Evolutionary conservation across 164 flowering plant genomes (phyloP).

Genomic region (Brasenia schreberi): DNA sequence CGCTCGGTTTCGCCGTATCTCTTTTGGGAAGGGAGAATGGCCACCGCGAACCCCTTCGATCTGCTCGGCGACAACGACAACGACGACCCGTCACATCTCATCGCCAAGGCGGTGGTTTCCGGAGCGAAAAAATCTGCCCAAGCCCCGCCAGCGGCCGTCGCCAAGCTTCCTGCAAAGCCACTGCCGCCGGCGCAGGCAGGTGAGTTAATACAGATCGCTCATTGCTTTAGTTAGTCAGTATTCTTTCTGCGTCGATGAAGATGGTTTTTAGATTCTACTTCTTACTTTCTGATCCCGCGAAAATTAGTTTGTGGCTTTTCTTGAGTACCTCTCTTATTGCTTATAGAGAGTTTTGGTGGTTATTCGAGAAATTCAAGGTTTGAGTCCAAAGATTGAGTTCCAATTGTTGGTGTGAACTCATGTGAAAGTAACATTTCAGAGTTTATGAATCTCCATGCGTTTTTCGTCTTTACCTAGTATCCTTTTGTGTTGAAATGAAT

Average conservation of each 20-base stretch:
- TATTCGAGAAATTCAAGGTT: neutral
- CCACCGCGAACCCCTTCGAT: slow-evolving; percentile 46
- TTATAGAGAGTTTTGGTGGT: too few species aligned
- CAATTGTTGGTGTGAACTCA: neutral
- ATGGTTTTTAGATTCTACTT: neutral
- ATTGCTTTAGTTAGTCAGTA: neutral
- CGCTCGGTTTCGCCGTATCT: neutral
- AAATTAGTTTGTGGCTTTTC: neutral
- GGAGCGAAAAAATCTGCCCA: slow-evolving; percentile 10
- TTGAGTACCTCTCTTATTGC: neutral
- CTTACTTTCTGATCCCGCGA: neutral
- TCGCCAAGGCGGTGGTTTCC: slow-evolving; percentile 34
- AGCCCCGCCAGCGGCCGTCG: slow-evolving; percentile 6
- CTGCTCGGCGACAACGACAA: slow-evolving; percentile 61
- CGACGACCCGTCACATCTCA: slow-evolving; percentile 57
- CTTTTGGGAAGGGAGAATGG: slow-evolving; percentile 7
- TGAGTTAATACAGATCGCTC: slow-evolving; percentile 11
- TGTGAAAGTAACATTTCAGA: too few species aligned
- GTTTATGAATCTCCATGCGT: neutral
- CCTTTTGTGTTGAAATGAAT: too few species aligned
- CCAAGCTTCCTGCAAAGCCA: slow-evolving; percentile 51
- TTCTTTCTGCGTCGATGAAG: neutral
- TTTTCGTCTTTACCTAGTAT: neutral
- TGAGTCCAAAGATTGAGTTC: neutral
- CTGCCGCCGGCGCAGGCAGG: slow-evolving; percentile 78